Conservation (phyloP, 2,329 filamentous ascomycete genomes). For the Hypoxylon sp. region DNA sequence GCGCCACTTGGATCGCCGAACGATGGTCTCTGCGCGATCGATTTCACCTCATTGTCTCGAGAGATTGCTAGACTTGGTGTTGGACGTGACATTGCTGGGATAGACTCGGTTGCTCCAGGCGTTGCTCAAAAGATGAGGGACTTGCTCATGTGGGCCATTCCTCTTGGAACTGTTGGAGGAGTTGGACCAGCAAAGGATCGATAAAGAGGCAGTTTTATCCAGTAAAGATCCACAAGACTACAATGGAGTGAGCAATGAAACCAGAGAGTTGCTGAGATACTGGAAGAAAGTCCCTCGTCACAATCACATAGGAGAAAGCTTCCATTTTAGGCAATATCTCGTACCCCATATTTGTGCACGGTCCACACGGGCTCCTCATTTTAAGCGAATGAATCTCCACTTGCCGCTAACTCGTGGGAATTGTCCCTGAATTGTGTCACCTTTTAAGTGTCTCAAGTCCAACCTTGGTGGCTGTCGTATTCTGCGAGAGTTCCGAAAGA, state of each 20-base stretch:
- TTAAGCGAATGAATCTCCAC: conserved; percentile 2
- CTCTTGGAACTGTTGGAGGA: no score
- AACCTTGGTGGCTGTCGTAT: conserved; percentile 2
- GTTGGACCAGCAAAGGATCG: no score
- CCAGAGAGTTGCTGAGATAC: no score
- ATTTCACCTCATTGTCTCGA: no score
- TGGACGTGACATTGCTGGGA: not conserved
- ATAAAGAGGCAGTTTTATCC: no score
- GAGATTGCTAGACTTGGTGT: no score
- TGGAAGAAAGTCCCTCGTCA: no score
- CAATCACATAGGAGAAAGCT: not conserved
- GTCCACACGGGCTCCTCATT: not conserved
- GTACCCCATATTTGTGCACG: conserved; percentile 2
- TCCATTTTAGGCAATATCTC: conserved; percentile 2
- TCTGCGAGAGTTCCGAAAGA: not conserved
- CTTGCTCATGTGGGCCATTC: not conserved
- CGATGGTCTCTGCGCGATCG: no score
- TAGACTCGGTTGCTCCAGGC: not conserved
- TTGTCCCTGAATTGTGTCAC: not conserved
- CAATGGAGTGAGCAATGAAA: no score
- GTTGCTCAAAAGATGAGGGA: no score
- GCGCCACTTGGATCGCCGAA: no score
- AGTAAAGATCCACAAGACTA: no score
- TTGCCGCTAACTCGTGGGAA: conserved; percentile 6
- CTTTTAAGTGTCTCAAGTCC: conserved; percentile 6